These are phyloP conservation scores for Xerocomus amazonicus DNA, from an alignment of 1,284 basidiomycete species.

Conservation along the genomic window DNA sequence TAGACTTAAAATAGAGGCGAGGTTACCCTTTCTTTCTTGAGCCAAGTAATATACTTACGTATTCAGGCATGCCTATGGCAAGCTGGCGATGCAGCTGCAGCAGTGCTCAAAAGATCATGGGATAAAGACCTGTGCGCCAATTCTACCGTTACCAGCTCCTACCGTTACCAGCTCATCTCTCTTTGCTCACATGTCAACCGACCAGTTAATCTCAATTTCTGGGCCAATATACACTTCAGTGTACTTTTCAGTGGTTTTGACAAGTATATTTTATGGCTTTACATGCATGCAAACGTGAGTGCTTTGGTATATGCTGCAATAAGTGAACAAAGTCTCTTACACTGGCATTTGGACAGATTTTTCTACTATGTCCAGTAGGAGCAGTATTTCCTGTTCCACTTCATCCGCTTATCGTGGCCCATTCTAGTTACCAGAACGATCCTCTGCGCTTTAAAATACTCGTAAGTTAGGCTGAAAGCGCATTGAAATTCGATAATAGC, in stretches of 20 bases:
- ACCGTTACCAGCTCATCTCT: too few species aligned
- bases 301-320: background rate
- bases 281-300: conserved; percentile 19
- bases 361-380: conserved; percentile 14
- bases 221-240: background rate
- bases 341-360: conserved; percentile 14
- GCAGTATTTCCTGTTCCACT: background rate
- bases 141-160: too few species aligned
- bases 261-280: conserved; percentile 7
- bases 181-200: too few species aligned
- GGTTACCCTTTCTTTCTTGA: too few species aligned
- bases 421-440: conserved; percentile 13
- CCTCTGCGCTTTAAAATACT: conserved; percentile 4
- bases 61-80: too few species aligned
- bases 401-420: background rate
- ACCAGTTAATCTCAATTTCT: too few species aligned
- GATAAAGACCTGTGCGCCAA: too few species aligned
- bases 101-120: too few species aligned
- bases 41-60: too few species aligned
- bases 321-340: too few species aligned
- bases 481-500: background rate
- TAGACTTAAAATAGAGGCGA: too few species aligned
- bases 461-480: conserved; percentile 1
- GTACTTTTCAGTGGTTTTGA: conserved; percentile 5
- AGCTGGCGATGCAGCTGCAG: too few species aligned